Evolutionary conservation across 306 rosid genomes (phyloP).

Genomic region (Cicer pinnatifidum): DNA sequence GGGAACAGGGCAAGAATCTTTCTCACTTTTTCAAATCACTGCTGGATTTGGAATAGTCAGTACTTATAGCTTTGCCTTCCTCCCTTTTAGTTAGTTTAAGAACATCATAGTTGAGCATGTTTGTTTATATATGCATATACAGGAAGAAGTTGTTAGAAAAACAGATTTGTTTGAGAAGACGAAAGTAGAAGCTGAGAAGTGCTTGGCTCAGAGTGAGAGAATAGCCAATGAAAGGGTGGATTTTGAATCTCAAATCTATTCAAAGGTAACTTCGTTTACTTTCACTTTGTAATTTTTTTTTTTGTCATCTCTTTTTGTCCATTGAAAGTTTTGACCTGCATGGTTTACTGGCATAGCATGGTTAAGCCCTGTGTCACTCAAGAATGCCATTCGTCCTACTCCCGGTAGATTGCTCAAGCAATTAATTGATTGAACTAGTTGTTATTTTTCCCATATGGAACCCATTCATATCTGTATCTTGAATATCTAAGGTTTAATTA

Average conservation of each 20-base stretch:
- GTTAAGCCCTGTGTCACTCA: slow-evolving; percentile 2
- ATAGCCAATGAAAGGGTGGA: slow-evolving; percentile 70
- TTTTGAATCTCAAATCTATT: slow-evolving; percentile 73
- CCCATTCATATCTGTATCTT: background rate
- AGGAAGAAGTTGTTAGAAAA: slow-evolving; percentile 89
- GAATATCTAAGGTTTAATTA: background rate
- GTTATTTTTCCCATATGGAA: background rate
- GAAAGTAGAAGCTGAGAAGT: slow-evolving; percentile 83
- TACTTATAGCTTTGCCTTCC: background rate
- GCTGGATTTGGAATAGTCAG: background rate
- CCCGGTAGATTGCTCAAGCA: slow-evolving; percentile 15
- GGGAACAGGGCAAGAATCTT: slow-evolving; percentile 24
- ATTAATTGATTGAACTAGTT: slow-evolving; percentile 26
- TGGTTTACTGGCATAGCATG: slow-evolving; percentile 30
- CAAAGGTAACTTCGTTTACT: slow-evolving; percentile 60
- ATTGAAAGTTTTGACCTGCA: slow-evolving; percentile 23
- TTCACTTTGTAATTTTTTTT: slow-evolving; percentile 27
- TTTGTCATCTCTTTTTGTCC: slow-evolving; percentile 16
- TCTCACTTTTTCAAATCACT: background rate
- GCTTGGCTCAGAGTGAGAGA: slow-evolving; percentile 78
- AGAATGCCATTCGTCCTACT: background rate
- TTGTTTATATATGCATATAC: slow-evolving; percentile 41
- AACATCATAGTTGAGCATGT: slow-evolving; percentile 12
- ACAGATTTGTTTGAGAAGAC: slow-evolving; percentile 70
- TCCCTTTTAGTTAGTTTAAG: slow-evolving; percentile 14